A percentile compares a stretch with the other conserved stretches of the same genome.
Conservation (phyloP, 139 green algal species). For the Closterium sp. region DNA sequence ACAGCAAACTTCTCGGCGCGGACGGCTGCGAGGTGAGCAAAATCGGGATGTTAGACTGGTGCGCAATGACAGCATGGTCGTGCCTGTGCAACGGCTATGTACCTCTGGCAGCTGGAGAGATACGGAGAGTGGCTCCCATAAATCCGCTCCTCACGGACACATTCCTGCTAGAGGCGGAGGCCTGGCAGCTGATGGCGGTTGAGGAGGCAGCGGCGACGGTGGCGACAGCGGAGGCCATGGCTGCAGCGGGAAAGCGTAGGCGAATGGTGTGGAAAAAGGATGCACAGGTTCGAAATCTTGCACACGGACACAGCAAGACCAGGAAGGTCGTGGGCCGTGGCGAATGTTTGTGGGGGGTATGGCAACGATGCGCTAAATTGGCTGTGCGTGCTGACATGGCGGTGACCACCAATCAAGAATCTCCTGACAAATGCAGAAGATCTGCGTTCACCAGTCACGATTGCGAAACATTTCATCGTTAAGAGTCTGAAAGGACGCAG, state of each 20-base stretch:
- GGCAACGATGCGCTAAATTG: neutral
- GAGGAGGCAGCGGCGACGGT: neutral
- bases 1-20: neutral
- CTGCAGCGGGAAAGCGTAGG: neutral
- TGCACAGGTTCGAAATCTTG: neutral
- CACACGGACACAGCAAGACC: neutral
- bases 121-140: neutral
- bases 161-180: neutral
- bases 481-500: neutral
- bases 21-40: neutral
- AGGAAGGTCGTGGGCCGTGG: too few relatives aligned
- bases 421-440: neutral
- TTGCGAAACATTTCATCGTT: neutral
- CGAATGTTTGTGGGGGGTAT: neutral
- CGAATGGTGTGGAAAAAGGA: neutral
- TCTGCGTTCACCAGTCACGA: neutral
- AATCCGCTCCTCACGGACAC: neutral
- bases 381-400: neutral
- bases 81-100: neutral
- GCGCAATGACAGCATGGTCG: neutral
- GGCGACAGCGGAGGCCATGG: neutral
- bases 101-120: neutral
- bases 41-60: neutral
- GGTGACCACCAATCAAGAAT: neutral
- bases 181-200: neutral